Evolutionary conservation across 208 protist genomes (phyloP).

Genomic region (Leishmania lainsoni): DNA sequence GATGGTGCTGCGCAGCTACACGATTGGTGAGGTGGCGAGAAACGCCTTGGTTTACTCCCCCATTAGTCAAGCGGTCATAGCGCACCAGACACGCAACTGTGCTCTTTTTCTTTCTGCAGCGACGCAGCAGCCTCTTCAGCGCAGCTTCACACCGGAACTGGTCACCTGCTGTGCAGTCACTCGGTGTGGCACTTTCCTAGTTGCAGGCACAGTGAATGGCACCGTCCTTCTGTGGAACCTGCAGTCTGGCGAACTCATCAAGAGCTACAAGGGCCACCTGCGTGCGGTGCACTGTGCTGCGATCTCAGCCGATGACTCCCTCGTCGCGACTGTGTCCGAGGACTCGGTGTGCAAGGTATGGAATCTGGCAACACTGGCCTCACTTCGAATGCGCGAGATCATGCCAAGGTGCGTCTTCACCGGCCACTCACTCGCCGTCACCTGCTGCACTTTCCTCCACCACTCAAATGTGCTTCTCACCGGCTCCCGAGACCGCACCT

Average conservation of each 20-base stretch:
- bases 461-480: conserved; percentile 53
- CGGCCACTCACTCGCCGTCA: conserved; percentile 72
- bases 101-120: conserved; percentile 60
- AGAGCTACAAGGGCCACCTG: conserved; percentile 64
- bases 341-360: conserved; percentile 84
- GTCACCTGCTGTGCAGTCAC: conserved; percentile 58
- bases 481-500: conserved; percentile 70
- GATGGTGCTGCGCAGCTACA: conserved; percentile 58
- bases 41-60: conserved; percentile 58
- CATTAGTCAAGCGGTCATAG: conserved; percentile 34
- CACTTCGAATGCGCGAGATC: conserved; percentile 31
- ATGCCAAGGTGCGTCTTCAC: conserved; percentile 49
- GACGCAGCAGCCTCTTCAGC: conserved; percentile 73
- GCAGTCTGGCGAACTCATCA: conserved; percentile 64
- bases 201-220: conserved; percentile 61
- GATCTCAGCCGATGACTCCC: conserved; percentile 55
- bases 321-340: conserved; percentile 73
- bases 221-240: conserved; percentile 78
- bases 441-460: conserved; percentile 67
- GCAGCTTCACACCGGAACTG: conserved; percentile 69
- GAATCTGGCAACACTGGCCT: conserved; percentile 43
- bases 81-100: conserved; percentile 56
- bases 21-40: conserved; percentile 27
- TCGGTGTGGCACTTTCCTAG: conserved; percentile 62
- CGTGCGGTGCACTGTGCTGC: conserved; percentile 58